A percentile compares a stretch with the other conserved stretches of the same genome.
Evolutionary conservation across 495 filamentous ascomycete genomes (phyloP).

Genomic region (Xylaria curta): DNA sequence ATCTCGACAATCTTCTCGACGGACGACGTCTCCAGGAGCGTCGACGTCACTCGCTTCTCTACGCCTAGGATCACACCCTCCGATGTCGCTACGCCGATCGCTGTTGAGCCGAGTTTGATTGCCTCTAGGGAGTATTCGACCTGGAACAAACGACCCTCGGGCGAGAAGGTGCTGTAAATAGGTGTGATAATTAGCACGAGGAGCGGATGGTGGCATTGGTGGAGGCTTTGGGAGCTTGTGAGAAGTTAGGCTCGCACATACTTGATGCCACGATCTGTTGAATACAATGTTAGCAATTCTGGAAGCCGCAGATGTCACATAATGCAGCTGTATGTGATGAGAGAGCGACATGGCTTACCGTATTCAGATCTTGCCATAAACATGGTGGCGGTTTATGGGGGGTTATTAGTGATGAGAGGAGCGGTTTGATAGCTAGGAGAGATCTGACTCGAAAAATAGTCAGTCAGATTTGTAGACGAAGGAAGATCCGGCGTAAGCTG

Average conservation of each 20-base stretch:
- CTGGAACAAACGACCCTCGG: conserved; percentile 99
- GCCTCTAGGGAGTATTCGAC: conserved; percentile 99
- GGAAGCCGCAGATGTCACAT: not conserved
- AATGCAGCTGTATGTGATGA: not conserved
- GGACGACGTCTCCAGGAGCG: conserved; percentile 93
- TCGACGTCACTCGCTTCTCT: conserved; percentile 97
- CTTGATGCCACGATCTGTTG: conserved; percentile 97
- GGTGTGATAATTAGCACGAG: conserved; percentile 33
- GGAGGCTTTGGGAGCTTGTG: conserved; percentile 6
- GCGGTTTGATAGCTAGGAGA: conserved; percentile 17
- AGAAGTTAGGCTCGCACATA: conserved; percentile 54
- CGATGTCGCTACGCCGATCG: conserved; percentile 94
- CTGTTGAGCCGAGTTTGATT: conserved; percentile 98
- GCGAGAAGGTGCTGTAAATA: conserved; percentile 89
- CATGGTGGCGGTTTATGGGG: conserved; percentile 68
- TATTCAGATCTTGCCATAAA: conserved; percentile 99
- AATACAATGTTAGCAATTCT: conserved; percentile 21
- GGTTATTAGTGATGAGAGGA: conserved; percentile 29
- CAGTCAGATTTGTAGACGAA: not conserved
- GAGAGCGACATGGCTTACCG: conserved; percentile 59
- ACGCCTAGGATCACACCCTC: conserved; percentile 95
- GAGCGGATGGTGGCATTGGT: conserved; percentile 15
- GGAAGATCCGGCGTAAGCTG: not conserved
- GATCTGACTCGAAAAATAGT: not conserved
- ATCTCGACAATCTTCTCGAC: conserved; percentile 99